These are phyloP conservation scores for Chrysosporium keratinophilum DNA, from an alignment of 2,329 filamentous ascomycete species.

Conservation along the genomic window DNA sequence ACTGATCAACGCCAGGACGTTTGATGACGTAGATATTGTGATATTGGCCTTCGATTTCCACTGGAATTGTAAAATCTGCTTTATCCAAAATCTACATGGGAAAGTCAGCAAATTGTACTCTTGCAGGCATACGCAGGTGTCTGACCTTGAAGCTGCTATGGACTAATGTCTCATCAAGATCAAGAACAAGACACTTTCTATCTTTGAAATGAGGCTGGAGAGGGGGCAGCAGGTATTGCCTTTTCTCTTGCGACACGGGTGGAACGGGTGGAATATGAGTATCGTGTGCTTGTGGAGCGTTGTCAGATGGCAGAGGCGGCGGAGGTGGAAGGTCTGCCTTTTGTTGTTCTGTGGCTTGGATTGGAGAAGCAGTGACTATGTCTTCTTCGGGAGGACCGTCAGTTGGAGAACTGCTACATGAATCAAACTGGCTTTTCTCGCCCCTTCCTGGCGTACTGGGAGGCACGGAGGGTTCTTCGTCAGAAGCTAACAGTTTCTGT, in stretches of 20 bases:
- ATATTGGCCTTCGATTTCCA: slow-evolving; percentile 97
- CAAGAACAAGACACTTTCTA: slow-evolving; percentile 86
- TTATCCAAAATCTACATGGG: slow-evolving; percentile 73
- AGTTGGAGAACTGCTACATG: slow-evolving; percentile 49
- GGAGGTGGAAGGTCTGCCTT: slow-evolving; percentile 48
- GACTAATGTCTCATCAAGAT: slow-evolving; percentile 91
- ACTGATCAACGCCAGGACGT: slow-evolving; percentile 93
- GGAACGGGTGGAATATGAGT: slow-evolving; percentile 36
- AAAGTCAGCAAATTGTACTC: slow-evolving; percentile 15
- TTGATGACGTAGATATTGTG: slow-evolving; percentile 99
- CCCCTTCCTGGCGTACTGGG: slow-evolving; percentile 16
- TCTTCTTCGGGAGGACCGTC: slow-evolving; percentile 41
- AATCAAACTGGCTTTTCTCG: slow-evolving; percentile 49
- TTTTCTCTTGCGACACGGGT: slow-evolving; percentile 38
- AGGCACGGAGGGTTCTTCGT: neutral
- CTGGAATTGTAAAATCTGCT: slow-evolving; percentile 96
- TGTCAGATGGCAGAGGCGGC: slow-evolving; percentile 38
- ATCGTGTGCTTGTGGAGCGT: slow-evolving; percentile 27
- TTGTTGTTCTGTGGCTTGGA: slow-evolving; percentile 32
- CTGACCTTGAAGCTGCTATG: slow-evolving; percentile 95
- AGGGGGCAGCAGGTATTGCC: slow-evolving; percentile 70
- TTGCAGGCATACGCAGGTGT: slow-evolving; percentile 7
- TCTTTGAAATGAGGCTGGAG: slow-evolving; percentile 69
- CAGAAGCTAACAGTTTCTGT: neutral
- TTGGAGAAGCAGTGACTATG: slow-evolving; percentile 31